A percentile compares a stretch with the other conserved stretches of the same genome.
Evolutionary conservation across 225 moss, liverwort and hornwort species (phyloP).

Genomic region (Pleurozium schreberi): DNA sequence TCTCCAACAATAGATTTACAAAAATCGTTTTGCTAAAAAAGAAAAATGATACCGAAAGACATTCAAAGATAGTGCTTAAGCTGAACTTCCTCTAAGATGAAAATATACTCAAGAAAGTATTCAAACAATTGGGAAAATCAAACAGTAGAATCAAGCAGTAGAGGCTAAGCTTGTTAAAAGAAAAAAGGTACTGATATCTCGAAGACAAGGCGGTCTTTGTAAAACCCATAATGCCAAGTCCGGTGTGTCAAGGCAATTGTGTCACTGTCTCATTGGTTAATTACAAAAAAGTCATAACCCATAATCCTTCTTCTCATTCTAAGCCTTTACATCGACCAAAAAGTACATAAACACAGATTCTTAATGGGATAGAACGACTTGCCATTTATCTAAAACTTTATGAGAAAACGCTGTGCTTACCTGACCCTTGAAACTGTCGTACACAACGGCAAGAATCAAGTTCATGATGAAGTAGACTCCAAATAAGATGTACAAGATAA

Average conservation of each 20-base stretch:
- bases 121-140: neutral
- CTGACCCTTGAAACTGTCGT: slow-evolving; percentile 94
- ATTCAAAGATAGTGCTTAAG: neutral
- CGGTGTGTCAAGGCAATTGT: neutral
- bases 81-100: neutral
- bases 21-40: neutral
- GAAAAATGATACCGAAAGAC: neutral
- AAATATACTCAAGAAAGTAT: neutral
- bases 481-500: slow-evolving; percentile 76
- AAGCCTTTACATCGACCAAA: neutral
- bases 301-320: neutral
- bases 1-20: neutral
- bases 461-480: slow-evolving; percentile 97
- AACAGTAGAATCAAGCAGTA: neutral
- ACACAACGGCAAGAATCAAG: slow-evolving; percentile 94
- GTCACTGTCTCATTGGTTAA: neutral
- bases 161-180: neutral
- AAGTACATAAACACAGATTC: neutral
- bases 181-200: neutral
- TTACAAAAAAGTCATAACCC: neutral
- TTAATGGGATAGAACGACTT: neutral
- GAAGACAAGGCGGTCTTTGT: neutral
- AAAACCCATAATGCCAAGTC: neutral
- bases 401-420: slow-evolving; percentile 5
- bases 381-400: neutral